A percentile compares a stretch with the other conserved stretches of the same genome.
Conservation (phyloP, 345 rosid genomes). For the Euphorbia pulcherrima region DNA sequence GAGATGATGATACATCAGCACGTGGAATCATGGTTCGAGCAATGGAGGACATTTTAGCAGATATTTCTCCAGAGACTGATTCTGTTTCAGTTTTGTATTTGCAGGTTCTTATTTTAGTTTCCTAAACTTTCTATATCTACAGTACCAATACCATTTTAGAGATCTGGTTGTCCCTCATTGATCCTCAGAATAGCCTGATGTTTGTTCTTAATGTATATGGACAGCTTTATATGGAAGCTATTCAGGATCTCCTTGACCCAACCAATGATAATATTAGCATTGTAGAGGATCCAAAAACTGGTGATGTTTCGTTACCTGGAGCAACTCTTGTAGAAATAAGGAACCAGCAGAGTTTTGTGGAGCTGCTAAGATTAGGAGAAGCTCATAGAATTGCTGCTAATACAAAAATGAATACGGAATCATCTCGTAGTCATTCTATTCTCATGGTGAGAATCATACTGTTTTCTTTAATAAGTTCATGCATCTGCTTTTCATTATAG, state of each 20-base stretch:
- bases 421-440: slow-evolving; percentile 35
- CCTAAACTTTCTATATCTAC: neutral
- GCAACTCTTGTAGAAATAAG: slow-evolving; percentile 31
- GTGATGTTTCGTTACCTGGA: slow-evolving; percentile 35
- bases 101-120: slow-evolving; percentile 19
- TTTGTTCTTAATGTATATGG: slow-evolving; percentile 6
- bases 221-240: slow-evolving; percentile 35
- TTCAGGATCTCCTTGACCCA: slow-evolving; percentile 35
- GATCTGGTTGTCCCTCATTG: neutral
- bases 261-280: slow-evolving; percentile 31
- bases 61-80: slow-evolving; percentile 24
- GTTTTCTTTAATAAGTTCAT: neutral
- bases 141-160: neutral
- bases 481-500: neutral
- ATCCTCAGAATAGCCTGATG: neutral
- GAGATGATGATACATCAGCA: slow-evolving; percentile 28
- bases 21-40: slow-evolving; percentile 41
- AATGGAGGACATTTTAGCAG: slow-evolving; percentile 33
- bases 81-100: slow-evolving; percentile 29
- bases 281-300: slow-evolving; percentile 33
- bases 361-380: slow-evolving; percentile 34
- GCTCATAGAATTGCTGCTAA: slow-evolving; percentile 35
- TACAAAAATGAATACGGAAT: slow-evolving; percentile 34
- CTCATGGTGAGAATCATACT: slow-evolving; percentile 25
- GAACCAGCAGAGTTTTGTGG: slow-evolving; percentile 28